Percentiles rank a stretch among this genome's conserved stretches.
Conservation (phyloP, 2,329 filamentous ascomycete species). For the Alternaria sp. region DNA sequence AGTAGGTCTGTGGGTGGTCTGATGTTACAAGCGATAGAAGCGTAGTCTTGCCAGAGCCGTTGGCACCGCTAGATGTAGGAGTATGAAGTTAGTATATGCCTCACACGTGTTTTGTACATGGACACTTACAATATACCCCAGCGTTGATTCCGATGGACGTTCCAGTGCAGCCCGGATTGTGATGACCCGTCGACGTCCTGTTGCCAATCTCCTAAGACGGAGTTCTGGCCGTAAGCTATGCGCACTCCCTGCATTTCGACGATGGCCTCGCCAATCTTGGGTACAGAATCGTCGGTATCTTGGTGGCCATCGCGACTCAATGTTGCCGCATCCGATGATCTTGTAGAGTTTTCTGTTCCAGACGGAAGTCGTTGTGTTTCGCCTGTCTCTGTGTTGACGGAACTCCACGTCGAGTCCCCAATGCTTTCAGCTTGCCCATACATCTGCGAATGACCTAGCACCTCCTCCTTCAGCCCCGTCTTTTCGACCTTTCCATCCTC, state of each 20-base stretch:
- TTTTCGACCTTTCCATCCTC: conserved; percentile 69
- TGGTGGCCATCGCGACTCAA: conserved; percentile 43
- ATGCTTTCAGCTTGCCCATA: conserved; percentile 30
- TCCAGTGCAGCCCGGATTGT: conserved; percentile 77
- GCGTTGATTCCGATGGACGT: conserved; percentile 78
- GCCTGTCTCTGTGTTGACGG: conserved; percentile 28
- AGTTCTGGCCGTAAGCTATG: conserved; percentile 79
- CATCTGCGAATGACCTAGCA: conserved; percentile 58
- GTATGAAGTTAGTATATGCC: not conserved
- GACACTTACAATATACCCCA: conserved; percentile 75
- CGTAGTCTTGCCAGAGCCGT: conserved; percentile 95
- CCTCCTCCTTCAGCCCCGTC: conserved; percentile 69
- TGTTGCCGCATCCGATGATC: not conserved
- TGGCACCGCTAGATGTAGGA: conserved; percentile 66
- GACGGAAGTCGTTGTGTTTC: conserved; percentile 39
- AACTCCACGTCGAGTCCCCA: conserved; percentile 7
- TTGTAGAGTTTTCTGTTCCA: conserved; percentile 23
- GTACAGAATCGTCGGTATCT: conserved; percentile 23
- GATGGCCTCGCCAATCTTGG: conserved; percentile 66
- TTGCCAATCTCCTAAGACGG: conserved; percentile 81
- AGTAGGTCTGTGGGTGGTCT: conserved; percentile 94
- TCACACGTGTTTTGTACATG: not conserved
- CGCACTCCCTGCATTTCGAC: conserved; percentile 87
- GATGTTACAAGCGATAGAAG: conserved; percentile 91
- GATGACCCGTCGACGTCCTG: conserved; percentile 60